Evolutionary conservation across 345 rosid genomes (phyloP).

Genomic region (Noccaea bulbosa): DNA sequence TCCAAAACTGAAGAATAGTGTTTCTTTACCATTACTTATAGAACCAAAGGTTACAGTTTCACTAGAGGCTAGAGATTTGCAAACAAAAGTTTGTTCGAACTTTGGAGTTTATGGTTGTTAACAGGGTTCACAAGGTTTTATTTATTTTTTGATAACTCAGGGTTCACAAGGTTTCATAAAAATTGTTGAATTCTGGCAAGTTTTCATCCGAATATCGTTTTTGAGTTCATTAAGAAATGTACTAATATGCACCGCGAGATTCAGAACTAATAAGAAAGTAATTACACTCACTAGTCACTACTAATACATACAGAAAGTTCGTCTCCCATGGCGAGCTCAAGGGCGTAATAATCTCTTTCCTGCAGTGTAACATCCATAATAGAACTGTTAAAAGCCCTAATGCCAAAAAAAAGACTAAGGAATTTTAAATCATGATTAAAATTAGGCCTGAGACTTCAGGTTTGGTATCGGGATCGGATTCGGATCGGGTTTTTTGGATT

Average conservation of each 20-base stretch:
- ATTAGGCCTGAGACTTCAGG: no score
- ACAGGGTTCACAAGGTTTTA: no score
- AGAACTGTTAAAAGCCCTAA: not conserved
- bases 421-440: not conserved
- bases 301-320: conserved; percentile 44
- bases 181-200: conserved; percentile 11
- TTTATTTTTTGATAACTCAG: no score
- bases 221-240: conserved; percentile 17
- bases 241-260: conserved; percentile 15
- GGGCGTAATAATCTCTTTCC: conserved; percentile 95
- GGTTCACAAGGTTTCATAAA: not conserved
- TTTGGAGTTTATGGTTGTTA: conserved; percentile 17
- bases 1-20: conserved; percentile 4
- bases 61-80: conserved; percentile 23
- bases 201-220: conserved; percentile 8
- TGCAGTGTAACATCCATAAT: conserved; percentile 40
- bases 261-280: conserved; percentile 20
- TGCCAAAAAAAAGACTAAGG: not conserved
- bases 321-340: conserved; percentile 90
- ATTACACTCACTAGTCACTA: conserved; percentile 26
- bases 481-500: no score
- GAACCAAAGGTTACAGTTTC: conserved; percentile 27
- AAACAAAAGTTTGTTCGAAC: not conserved
- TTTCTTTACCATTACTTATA: conserved; percentile 31
- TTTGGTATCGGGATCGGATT: no score